Evolutionary conservation across 2,329 filamentous ascomycete genomes (phyloP).

Genomic region (Alternaria metachromatica): DNA sequence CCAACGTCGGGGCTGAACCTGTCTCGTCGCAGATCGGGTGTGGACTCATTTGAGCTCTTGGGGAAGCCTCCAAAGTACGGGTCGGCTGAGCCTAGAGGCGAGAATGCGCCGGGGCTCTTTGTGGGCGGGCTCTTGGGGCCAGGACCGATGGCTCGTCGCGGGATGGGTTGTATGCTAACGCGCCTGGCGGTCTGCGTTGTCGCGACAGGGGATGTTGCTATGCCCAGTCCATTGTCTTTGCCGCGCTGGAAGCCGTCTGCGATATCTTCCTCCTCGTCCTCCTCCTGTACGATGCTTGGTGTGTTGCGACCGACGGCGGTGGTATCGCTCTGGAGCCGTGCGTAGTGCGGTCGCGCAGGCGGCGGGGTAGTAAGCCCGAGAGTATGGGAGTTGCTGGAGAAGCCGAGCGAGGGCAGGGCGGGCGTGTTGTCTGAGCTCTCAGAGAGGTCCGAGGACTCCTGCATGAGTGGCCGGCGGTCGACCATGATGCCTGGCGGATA

Average conservation of each 20-base stretch:
- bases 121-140: slow-evolving; percentile 25
- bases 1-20: slow-evolving; percentile 18
- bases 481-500: slow-evolving; percentile 28
- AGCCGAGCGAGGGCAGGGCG: slow-evolving; percentile 37
- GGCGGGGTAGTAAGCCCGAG: slow-evolving; percentile 35
- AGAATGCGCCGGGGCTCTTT: slow-evolving; percentile 27
- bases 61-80: slow-evolving; percentile 38
- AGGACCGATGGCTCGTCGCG: slow-evolving; percentile 25
- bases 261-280: slow-evolving; percentile 46
- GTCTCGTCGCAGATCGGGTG: slow-evolving; percentile 44
- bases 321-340: slow-evolving; percentile 45
- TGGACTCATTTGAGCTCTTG: slow-evolving; percentile 33
- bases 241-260: slow-evolving; percentile 27
- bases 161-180: slow-evolving; percentile 33
- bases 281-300: slow-evolving; percentile 34
- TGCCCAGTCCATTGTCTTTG: slow-evolving; percentile 44
- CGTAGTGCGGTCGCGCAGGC: slow-evolving; percentile 44
- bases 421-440: slow-evolving; percentile 35
- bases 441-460: slow-evolving; percentile 35
- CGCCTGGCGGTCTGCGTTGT: slow-evolving; percentile 20
- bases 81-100: slow-evolving; percentile 37
- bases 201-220: slow-evolving; percentile 27
- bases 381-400: slow-evolving; percentile 29
- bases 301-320: slow-evolving; percentile 39
- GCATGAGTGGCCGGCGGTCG: slow-evolving; percentile 40